Base-by-base conservation (phyloP, 768 basidiomycete genomes). In the Russula sp. region DNA sequence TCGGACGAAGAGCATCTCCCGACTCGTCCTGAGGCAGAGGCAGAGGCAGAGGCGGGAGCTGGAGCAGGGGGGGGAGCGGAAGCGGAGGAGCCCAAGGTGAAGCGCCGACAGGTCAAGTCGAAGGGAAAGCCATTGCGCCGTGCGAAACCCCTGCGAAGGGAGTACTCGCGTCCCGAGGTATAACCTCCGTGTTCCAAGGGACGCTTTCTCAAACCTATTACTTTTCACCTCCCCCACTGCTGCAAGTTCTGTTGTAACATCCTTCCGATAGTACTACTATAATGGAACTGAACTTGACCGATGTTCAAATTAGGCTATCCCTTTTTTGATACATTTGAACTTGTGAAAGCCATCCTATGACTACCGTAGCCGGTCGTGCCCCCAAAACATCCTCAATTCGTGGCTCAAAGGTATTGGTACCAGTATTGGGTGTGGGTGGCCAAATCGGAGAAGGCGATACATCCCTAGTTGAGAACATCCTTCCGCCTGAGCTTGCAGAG, bases 91-190 rank as follows among this genome's bases (percentile, higher is more conserved):
- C 61, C 61, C 13, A 56, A 57, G 31, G 16, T 37, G n/a, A 65
- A 62, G 35, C 49, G 61, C 42, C 34, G 42, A 34, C 57, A 57
- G 51, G 18, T 54, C 13, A 58, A 37, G 35, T 18, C 35, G 3
- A 54, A 32, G 14, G 27, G 44, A 2, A 53, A 62, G 44, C 8
- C 40, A 14, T 35, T 39, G 22, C 34, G 59, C 31, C 64, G 64
- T 40, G 20, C 55, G 47, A 65, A 58, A 42, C 47, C 39, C 5
- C 22, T 62, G 1, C 52, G 56, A 7, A 58, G 57, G 39, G 57
- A 63, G 14, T 45, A 13, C 7, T 63, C 62, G 14, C 51, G 57
- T 42, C 57, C 51, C 31, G 62, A 63, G 45, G 57, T 54, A 49
- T 58, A 63, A 20, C 10, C 44, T 20, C 49, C 49, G 52, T 14